A percentile compares a stretch with the other conserved stretches of the same genome.
Conservation (phyloP, 1,139 yeast species). For the Lodderomyces theae region DNA sequence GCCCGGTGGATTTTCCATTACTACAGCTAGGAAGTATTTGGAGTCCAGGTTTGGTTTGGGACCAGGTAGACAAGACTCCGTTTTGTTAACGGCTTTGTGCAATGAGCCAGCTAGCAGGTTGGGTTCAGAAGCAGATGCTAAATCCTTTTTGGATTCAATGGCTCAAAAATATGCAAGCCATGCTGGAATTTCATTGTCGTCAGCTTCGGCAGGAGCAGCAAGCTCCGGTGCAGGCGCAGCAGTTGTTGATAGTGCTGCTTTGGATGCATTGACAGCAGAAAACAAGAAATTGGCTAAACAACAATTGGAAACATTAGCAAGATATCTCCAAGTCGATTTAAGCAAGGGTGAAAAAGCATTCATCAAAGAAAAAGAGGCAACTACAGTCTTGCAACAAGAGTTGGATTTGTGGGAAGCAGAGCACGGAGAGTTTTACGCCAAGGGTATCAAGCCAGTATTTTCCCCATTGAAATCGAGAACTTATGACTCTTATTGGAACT, state of each 20-base stretch:
- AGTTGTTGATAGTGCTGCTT: slow-evolving; percentile 91
- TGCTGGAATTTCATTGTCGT: slow-evolving; percentile 73
- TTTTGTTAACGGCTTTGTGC: slow-evolving; percentile 76
- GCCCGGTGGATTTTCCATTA: slow-evolving; percentile 98
- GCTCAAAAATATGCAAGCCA: slow-evolving; percentile 83
- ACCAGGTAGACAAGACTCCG: slow-evolving; percentile 91
- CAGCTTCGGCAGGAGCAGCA: slow-evolving; percentile 51
- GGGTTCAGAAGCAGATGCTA: slow-evolving; percentile 84
- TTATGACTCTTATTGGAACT: slow-evolving; percentile 98
- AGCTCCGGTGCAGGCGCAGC: slow-evolving; percentile 75
- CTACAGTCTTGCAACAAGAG: slow-evolving; percentile 79
- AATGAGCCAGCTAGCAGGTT: slow-evolving; percentile 90
- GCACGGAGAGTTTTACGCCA: slow-evolving; percentile 92
- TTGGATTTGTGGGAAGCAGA: slow-evolving; percentile 91
- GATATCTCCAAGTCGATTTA: slow-evolving; percentile 89
- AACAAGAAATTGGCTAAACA: slow-evolving; percentile 87
- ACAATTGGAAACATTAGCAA: slow-evolving; percentile 91
- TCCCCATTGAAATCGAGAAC: slow-evolving; percentile 91
- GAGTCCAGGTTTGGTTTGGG: slow-evolving; percentile 91
- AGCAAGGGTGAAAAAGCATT: slow-evolving; percentile 86
- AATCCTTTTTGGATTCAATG: slow-evolving; percentile 75
- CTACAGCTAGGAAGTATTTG: slow-evolving; percentile 86
- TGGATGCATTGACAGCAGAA: slow-evolving; percentile 90
- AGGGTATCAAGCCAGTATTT: slow-evolving; percentile 87
- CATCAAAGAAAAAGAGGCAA: slow-evolving; percentile 85